Evolutionary conservation across 257 asterid species (phyloP).

Genomic region (Penstemon newberryi): DNA sequence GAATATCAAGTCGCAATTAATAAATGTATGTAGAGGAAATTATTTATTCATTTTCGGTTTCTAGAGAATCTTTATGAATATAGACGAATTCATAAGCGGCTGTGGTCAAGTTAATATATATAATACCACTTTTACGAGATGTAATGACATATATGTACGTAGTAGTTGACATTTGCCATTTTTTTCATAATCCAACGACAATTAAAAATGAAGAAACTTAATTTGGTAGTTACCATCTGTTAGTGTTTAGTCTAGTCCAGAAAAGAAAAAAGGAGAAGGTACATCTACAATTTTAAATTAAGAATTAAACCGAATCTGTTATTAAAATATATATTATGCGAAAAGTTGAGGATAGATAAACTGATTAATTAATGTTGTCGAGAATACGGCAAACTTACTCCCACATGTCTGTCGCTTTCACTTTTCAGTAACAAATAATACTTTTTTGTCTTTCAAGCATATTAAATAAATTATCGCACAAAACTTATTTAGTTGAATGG

Average conservation of each 20-base stretch:
- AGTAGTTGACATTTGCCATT: not conserved
- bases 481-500: conserved; percentile 24
- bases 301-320: not conserved
- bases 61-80: no score
- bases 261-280: not conserved
- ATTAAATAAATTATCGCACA: conserved; percentile 23
- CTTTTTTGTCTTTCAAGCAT: conserved; percentile 24
- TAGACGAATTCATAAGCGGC: no score
- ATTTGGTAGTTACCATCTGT: conserved; percentile 17
- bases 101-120: not conserved
- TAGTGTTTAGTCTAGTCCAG: not conserved
- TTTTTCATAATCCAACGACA: not conserved
- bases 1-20: no score
- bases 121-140: not conserved
- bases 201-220: not conserved
- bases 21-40: no score
- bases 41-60: no score
- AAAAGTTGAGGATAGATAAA: conserved; percentile 14
- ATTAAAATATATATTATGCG: not conserved
- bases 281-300: not conserved
- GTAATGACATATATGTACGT: not conserved
- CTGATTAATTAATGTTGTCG: conserved; percentile 18
- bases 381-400: conserved; percentile 29
- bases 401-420: conserved; percentile 71
- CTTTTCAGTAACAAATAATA: conserved; percentile 34